Percentiles rank a stretch among this genome's conserved stretches.
These are phyloP conservation scores for Suhomyces chickasaworum DNA, from an alignment of 1,139 yeast genomes.

Conservation along the genomic window DNA sequence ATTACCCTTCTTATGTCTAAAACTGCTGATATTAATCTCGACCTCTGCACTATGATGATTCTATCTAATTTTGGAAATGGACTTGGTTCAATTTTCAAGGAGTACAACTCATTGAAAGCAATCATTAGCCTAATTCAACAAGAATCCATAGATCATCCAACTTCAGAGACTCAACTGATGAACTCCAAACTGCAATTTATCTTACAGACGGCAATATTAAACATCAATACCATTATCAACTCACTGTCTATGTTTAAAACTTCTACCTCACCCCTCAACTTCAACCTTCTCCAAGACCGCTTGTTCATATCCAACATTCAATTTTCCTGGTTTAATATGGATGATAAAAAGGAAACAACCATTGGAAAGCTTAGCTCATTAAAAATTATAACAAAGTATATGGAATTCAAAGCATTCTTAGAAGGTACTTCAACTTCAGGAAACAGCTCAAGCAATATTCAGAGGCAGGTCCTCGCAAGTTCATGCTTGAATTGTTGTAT, in stretches of 20 bases:
- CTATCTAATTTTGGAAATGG: constrained; percentile 18
- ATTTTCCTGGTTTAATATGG: constrained; percentile 11
- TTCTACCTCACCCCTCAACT: constrained; percentile 41
- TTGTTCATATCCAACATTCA: constrained; percentile 35
- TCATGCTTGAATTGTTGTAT: constrained; percentile 24
- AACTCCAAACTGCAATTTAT: constrained; percentile 20
- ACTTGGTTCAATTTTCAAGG: constrained; percentile 6
- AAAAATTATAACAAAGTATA: constrained; percentile 20
- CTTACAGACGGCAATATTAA: constrained; percentile 38
- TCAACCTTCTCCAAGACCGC: constrained; percentile 31
- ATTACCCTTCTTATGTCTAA: constrained; percentile 51
- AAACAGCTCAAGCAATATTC: constrained; percentile 27
- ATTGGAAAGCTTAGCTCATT: constrained; percentile 21
- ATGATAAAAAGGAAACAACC: constrained; percentile 6
- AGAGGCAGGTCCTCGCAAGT: constrained; percentile 25
- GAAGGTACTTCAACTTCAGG: constrained; percentile 17
- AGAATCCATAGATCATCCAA: background rate
- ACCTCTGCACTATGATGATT: constrained; percentile 23
- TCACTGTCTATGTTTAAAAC: constrained; percentile 18
- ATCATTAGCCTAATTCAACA: constrained; percentile 1
- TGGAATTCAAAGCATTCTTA: constrained; percentile 31
- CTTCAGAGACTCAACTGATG: background rate
- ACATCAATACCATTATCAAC: constrained; percentile 18
- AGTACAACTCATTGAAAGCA: constrained; percentile 12
- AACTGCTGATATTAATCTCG: constrained; percentile 36